Evolutionary conservation across 805 yeast genomes (phyloP).

Genomic region (Nakazawaea ishiwadae): DNA sequence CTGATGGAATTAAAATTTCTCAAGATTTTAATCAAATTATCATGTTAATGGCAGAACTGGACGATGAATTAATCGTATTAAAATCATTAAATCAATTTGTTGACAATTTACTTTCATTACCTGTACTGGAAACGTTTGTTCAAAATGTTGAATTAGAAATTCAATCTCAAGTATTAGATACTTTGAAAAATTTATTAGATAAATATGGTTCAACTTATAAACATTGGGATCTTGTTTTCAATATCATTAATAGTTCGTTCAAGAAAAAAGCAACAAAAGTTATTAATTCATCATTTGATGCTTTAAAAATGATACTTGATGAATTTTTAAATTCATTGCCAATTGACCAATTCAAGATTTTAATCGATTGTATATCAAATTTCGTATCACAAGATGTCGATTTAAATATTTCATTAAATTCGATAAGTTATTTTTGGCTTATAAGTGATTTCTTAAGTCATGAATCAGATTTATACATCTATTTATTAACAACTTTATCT

Average conservation of each 20-base stretch:
- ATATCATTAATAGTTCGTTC: slow-evolving; percentile 52
- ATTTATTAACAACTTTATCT: slow-evolving; percentile 58
- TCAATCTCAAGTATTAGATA: slow-evolving; percentile 54
- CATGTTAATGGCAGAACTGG: slow-evolving; percentile 32
- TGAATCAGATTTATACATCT: too few species aligned
- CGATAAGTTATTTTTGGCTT: slow-evolving; percentile 89
- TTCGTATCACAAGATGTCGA: slow-evolving; percentile 72
- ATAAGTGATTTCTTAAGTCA: slow-evolving; percentile 74
- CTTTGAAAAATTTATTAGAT: slow-evolving; percentile 70
- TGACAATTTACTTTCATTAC: slow-evolving; percentile 32
- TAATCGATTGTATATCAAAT: slow-evolving; percentile 67
- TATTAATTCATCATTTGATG: slow-evolving; percentile 69
- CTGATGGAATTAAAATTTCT: slow-evolving; percentile 46
- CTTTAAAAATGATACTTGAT: slow-evolving; percentile 77
- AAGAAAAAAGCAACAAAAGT: slow-evolving; percentile 35
- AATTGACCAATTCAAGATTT: slow-evolving; percentile 48
- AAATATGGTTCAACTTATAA: slow-evolving; percentile 61
- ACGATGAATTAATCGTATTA: slow-evolving; percentile 45
- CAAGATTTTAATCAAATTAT: slow-evolving; percentile 49
- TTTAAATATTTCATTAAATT: slow-evolving; percentile 83
- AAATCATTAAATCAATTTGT: slow-evolving; percentile 43
- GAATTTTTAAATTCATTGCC: slow-evolving; percentile 80
- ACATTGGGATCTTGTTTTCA: slow-evolving; percentile 71
- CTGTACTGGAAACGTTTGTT: slow-evolving; percentile 37
- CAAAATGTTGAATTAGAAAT: slow-evolving; percentile 65